Conservation (phyloP, 345 rosid genomes). For the Syzygium aromaticum region DNA sequence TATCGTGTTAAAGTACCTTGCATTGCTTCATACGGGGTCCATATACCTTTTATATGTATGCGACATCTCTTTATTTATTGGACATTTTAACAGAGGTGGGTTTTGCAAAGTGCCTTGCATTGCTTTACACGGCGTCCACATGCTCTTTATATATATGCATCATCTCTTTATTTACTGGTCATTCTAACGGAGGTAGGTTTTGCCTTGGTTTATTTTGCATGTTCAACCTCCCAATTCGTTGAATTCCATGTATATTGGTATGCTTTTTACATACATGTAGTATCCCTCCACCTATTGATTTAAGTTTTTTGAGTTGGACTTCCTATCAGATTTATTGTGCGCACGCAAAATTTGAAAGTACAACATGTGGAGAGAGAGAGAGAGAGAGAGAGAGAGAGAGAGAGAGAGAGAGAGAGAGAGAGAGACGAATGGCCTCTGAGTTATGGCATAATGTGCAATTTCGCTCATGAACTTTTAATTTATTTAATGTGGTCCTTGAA, state of each 20-base stretch:
- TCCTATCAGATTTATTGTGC: accelerated
- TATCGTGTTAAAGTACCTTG: not conserved
- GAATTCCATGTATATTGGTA: not conserved
- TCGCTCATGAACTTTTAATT: too few species aligned
- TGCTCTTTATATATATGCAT: not conserved
- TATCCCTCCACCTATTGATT: not conserved
- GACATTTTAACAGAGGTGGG: too few species aligned
- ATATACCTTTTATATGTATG: not conserved
- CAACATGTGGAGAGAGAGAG: too few species aligned
- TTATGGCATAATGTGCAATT: too few species aligned
- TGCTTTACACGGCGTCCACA: not conserved
- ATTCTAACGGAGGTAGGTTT: accelerated
- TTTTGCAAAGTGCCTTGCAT: not conserved
- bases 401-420: too few species aligned
- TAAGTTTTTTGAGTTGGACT: accelerated
- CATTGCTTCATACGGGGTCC: not conserved
- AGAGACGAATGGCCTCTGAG: too few species aligned
- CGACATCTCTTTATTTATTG: too few species aligned
- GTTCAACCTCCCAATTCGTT: accelerated
- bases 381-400: too few species aligned
- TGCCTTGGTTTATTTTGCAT: not conserved
- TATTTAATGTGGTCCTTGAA: too few species aligned
- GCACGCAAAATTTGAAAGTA: not conserved
- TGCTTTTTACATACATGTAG: accelerated
- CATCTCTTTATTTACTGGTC: not conserved